These are phyloP conservation scores for Trichoderma sp. DNA, from an alignment of 2,329 filamentous ascomycete genomes.

Conservation along the genomic window DNA sequence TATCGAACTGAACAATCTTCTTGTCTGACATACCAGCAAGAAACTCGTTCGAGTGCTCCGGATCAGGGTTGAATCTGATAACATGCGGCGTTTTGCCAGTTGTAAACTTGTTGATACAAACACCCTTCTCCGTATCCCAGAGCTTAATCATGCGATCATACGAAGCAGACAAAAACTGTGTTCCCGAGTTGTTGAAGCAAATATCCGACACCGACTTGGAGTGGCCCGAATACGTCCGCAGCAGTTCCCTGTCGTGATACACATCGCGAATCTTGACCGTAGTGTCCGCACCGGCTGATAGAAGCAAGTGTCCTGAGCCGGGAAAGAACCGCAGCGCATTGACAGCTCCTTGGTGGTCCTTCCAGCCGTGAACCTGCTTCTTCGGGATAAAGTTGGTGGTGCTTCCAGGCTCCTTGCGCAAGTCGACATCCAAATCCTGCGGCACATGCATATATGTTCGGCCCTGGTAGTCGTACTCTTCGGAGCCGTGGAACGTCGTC, in stretches of 20 bases:
- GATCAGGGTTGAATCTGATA: conserved; percentile 84
- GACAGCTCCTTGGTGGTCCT: conserved; percentile 78
- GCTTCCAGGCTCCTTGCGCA: conserved; percentile 78
- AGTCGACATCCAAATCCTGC: conserved; percentile 82
- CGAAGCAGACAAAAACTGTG: conserved; percentile 84
- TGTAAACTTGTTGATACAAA: conserved; percentile 83
- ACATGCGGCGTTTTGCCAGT: conserved; percentile 96
- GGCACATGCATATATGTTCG: conserved; percentile 98
- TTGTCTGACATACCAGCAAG: conserved; percentile 97
- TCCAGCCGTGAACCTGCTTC: conserved; percentile 90
- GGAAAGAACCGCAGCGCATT: conserved; percentile 92
- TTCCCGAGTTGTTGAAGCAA: conserved; percentile 80
- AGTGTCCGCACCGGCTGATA: conserved; percentile 86
- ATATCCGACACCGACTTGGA: conserved; percentile 87
- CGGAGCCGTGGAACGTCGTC: conserved; percentile 80
- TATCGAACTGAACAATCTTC: conserved; percentile 98
- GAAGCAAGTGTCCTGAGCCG: conserved; percentile 78
- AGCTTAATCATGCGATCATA: conserved; percentile 97
- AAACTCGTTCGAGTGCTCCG: conserved; percentile 81
- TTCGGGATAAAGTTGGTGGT: conserved; percentile 91
- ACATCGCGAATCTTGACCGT: conserved; percentile 95
- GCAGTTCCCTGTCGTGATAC: conserved; percentile 83
- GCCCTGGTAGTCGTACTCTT: conserved; percentile 90
- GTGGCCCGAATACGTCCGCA: conserved; percentile 91
- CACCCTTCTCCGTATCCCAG: conserved; percentile 96